Conservation (phyloP, 306 rosid species). For the Hylodesmum podocarpum region DNA sequence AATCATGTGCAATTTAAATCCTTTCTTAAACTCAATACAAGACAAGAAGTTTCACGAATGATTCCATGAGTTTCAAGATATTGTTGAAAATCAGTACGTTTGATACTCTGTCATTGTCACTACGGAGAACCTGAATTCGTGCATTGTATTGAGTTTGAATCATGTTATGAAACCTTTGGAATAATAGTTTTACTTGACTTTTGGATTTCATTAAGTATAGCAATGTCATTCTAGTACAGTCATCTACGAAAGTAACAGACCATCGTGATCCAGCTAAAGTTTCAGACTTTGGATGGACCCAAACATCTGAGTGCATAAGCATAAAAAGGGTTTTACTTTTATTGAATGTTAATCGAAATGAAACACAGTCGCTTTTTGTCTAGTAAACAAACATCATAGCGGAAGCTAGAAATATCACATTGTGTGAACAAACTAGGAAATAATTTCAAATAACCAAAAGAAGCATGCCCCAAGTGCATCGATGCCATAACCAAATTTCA, state of each 20-base stretch:
- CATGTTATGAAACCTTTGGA: neutral
- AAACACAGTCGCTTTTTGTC: neutral
- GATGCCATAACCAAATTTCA: slow-evolving; percentile 19
- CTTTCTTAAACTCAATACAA: too few relatives aligned
- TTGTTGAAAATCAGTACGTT: neutral
- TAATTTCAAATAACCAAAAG: neutral
- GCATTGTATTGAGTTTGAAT: neutral
- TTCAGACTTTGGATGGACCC: neutral
- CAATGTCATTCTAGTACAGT: neutral
- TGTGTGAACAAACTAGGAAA: neutral
- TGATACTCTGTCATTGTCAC: slow-evolving; percentile 21
- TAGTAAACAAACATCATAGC: neutral
- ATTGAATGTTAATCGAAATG: neutral
- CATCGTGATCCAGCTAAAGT: slow-evolving; percentile 5
- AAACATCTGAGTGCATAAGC: neutral
- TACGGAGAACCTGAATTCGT: neutral
- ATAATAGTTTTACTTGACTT: neutral
- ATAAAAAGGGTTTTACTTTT: neutral
- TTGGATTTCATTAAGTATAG: neutral
- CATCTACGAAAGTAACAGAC: slow-evolving; percentile 19
- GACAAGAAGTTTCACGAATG: slow-evolving; percentile 18
- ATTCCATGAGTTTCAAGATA: neutral
- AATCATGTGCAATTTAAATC: too few relatives aligned
- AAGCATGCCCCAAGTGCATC: neutral
- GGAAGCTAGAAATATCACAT: neutral